Percentiles rank a stretch among this genome's conserved stretches.
phyloP scores from a whole-genome alignment of 2,329 filamentous ascomycete species.

The Phialemoniopsis sp. region DNA sequence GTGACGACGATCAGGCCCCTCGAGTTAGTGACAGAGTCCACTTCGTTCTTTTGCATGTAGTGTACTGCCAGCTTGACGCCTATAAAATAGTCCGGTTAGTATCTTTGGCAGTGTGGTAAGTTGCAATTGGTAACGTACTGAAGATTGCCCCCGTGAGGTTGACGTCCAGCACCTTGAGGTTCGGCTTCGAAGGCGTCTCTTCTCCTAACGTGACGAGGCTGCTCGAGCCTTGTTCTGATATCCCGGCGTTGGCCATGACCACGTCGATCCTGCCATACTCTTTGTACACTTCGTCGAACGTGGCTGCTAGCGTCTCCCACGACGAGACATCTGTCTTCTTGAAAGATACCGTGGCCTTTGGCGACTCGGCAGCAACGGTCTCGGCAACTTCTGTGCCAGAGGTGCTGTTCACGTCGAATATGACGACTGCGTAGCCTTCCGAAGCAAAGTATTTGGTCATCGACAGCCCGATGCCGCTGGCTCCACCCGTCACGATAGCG shows the following conservation, averaged over 20 bases:
- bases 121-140: slow-evolving; percentile 35
- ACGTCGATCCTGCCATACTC: slow-evolving; percentile 29
- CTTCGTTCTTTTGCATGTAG: slow-evolving; percentile 42
- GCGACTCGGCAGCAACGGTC: slow-evolving; percentile 17
- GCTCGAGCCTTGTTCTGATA: slow-evolving; percentile 33
- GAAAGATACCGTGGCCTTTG: slow-evolving; percentile 20
- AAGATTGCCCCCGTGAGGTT: slow-evolving; percentile 36
- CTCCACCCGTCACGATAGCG: slow-evolving; percentile 27
- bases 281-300: slow-evolving; percentile 17
- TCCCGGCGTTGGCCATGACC: slow-evolving; percentile 45
- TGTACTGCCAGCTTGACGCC: slow-evolving; percentile 41
- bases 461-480: slow-evolving; percentile 26
- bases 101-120: neutral
- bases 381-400: slow-evolving; percentile 16
- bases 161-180: slow-evolving; percentile 29
- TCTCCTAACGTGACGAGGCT: slow-evolving; percentile 18
- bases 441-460: slow-evolving; percentile 28
- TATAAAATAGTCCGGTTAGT: neutral
- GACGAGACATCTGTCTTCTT: slow-evolving; percentile 28
- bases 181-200: slow-evolving; percentile 25
- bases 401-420: slow-evolving; percentile 25
- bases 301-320: slow-evolving; percentile 24
- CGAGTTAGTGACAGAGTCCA: slow-evolving; percentile 6
- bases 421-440: slow-evolving; percentile 21
- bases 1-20: slow-evolving; percentile 46